phyloP scores from a whole-genome alignment of 2,329 filamentous ascomycete genomes.

The Leptographium procerum region DNA sequence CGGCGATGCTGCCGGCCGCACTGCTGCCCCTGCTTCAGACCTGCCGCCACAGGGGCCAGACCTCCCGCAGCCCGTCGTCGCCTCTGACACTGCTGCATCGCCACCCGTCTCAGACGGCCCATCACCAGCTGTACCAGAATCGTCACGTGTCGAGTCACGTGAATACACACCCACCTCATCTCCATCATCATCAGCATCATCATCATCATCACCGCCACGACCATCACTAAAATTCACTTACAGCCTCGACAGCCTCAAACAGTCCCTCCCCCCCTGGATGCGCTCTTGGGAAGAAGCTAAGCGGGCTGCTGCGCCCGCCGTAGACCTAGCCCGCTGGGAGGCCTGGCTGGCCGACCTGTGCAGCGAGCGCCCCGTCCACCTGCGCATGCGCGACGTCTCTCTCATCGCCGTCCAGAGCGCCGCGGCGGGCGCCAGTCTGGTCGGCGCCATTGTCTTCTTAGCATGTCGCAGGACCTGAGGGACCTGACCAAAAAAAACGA shows the following conservation, averaged over 20 bases:
- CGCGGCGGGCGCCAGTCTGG: conserved; percentile 43
- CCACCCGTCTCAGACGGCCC: too few relatives aligned
- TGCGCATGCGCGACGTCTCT: conserved; percentile 60
- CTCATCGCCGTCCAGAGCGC: conserved; percentile 58
- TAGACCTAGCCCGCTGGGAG: conserved; percentile 34
- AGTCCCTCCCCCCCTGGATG: background rate
- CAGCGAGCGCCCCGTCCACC: conserved; percentile 51
- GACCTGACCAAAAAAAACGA: too few relatives aligned
- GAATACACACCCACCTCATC: background rate
- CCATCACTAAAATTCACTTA: too few relatives aligned
- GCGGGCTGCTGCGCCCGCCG: conserved; percentile 22
- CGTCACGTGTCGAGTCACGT: background rate
- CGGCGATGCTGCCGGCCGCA: background rate
- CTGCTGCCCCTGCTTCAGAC: background rate
- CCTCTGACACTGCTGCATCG: too few relatives aligned
- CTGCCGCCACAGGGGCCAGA: background rate
- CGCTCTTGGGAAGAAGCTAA: conserved; percentile 28
- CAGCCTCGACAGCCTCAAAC: background rate
- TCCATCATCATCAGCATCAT: background rate
- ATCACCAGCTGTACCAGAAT: too few relatives aligned
- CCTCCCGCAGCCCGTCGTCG: too few relatives aligned
- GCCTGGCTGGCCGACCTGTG: conserved; percentile 44
- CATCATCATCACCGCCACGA: too few relatives aligned
- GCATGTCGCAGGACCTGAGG: conserved; percentile 16
- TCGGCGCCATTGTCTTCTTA: conserved; percentile 3